Conservation (phyloP, 441 rosid genomes). For the Biscutella laevigata region DNA sequence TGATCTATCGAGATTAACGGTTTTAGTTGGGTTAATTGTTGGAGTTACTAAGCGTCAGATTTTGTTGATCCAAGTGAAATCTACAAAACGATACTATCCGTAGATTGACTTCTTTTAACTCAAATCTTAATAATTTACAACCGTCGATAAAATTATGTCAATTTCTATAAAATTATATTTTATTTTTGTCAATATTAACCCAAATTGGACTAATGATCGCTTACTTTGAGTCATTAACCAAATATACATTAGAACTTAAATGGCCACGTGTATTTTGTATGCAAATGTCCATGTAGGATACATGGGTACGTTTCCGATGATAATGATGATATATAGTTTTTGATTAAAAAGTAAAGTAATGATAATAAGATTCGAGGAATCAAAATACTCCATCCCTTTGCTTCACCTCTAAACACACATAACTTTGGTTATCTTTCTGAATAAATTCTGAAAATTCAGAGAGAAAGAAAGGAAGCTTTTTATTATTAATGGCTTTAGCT, state of each 20-base stretch:
- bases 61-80: too few relatives aligned
- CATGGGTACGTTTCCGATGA: not conserved
- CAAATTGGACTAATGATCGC: too few relatives aligned
- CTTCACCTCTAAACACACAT: conserved; percentile 32
- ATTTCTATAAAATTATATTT: too few relatives aligned
- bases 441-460: not conserved
- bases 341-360: conserved; percentile 13
- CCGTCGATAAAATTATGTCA: too few relatives aligned
- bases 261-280: conserved; percentile 9
- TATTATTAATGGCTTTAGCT: conserved; percentile 35
- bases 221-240: not conserved
- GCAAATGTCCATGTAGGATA: not conserved
- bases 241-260: not conserved
- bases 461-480: conserved; percentile 30
- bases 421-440: not conserved
- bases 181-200: too few relatives aligned
- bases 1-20: too few relatives aligned
- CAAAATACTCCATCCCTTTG: conserved; percentile 45
- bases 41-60: too few relatives aligned
- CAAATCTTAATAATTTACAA: too few relatives aligned
- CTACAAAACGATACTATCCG: too few relatives aligned
- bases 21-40: too few relatives aligned
- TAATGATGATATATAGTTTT: not conserved
- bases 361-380: conserved; percentile 22
- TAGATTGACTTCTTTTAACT: too few relatives aligned